Conservation (phyloP, 225 moss, liverwort and hornwort genomes). For the Bryoerythrophyllum caledonicum region DNA sequence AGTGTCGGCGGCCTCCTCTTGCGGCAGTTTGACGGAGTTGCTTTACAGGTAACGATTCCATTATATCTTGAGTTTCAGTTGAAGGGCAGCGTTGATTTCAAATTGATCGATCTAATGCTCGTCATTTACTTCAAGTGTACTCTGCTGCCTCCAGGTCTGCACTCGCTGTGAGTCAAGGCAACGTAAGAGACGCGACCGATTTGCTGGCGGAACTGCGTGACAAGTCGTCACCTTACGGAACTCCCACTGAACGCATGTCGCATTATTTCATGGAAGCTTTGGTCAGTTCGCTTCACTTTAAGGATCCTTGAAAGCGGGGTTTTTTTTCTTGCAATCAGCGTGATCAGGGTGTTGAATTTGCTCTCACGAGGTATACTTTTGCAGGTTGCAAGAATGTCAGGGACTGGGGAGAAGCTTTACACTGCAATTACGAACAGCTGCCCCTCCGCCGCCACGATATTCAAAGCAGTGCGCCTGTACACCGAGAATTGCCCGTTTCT, state of each 20-base stretch:
- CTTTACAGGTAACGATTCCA: conserved; percentile 31
- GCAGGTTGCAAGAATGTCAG: conserved; percentile 56
- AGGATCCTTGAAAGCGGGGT: not conserved
- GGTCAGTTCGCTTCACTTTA: conserved; percentile 32
- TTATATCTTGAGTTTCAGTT: not conserved
- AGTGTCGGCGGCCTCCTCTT: conserved; percentile 10
- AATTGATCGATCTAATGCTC: not conserved
- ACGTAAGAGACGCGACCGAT: conserved; percentile 49
- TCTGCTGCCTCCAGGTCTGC: conserved; percentile 40
- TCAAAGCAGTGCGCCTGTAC: conserved; percentile 45
- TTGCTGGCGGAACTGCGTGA: conserved; percentile 51
- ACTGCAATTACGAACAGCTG: conserved; percentile 41
- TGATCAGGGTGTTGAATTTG: not conserved
- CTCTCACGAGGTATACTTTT: not conserved
- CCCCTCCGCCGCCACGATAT: conserved; percentile 42
- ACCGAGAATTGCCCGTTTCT: conserved; percentile 54
- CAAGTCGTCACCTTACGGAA: conserved; percentile 43
- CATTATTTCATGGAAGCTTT: conserved; percentile 70
- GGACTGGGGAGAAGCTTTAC: conserved; percentile 66
- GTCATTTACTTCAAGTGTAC: not conserved
- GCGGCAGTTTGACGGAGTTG: conserved; percentile 29
- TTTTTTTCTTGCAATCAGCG: no score
- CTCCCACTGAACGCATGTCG: conserved; percentile 53
- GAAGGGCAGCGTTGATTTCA: not conserved
- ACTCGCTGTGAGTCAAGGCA: conserved; percentile 57